Base-by-base conservation (phyloP, 2,329 filamentous ascomycete genomes). In the Monilinia vaccinii-corymbosi region DNA sequence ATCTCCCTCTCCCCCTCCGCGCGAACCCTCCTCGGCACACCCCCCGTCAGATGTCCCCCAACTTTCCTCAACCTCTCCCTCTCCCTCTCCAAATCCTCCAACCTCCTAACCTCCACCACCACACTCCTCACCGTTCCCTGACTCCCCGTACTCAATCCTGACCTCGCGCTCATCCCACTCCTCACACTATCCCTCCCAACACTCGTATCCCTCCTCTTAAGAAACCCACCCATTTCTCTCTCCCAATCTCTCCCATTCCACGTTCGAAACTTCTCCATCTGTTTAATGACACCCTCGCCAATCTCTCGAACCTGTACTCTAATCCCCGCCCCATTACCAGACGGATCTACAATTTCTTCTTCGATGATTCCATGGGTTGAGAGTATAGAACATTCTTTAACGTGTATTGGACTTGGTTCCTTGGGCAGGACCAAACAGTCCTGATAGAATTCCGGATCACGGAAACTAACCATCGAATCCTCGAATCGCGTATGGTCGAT, bases 201-300 rank as follows among this genome's bases (percentile, higher is more conserved):
- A 36, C 50, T 63, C 3, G 34, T 44, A 51, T 51, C 40, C 34
- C 45, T 52, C 44, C 47, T 28, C 44, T 47, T 32, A 40, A 55
- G 36, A 42, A 63, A 61, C 3, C 56, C 56, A 25, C 65, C 60
- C 57, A 66, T 63, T 36, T 71, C 68, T 44, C 61, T 66, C 3
- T 67, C 60, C 59, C 66, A 65, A 55, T 71, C 68, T 42, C 62
- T 66, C 0, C 69, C 69, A 58, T 62, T 64, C 69, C 68, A 71
- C n/a, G 67, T 71, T 31, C 59, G 64, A 34, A 62, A 66, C 25
- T 67, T 70, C 5, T 62, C 55, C n/a, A 57, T 56, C 65, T 48
- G 61, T 62, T 25, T 55, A 21, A 53, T 31, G 4, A 38, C 21
- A n/a, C 28, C 47, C n/a, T 48, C 44, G 10, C 52, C 14, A 34